phyloP scores from a whole-genome alignment of 2,329 filamentous ascomycete genomes.

The Penicillium sp. region DNA sequence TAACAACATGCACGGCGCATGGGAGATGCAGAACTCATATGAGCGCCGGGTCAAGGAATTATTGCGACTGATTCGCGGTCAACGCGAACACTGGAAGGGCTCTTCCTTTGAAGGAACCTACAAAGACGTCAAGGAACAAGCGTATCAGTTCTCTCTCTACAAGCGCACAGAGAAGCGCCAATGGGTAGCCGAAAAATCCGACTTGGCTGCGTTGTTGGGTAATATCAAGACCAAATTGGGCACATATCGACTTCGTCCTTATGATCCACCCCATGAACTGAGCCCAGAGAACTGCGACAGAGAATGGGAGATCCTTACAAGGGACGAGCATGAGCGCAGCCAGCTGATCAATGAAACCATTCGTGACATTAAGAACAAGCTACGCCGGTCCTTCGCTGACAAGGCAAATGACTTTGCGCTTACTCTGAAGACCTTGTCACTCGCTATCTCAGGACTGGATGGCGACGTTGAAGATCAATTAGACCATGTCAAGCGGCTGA shows the following conservation, averaged over 20 bases:
- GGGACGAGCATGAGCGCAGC: slow-evolving; percentile 82
- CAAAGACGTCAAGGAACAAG: slow-evolving; percentile 84
- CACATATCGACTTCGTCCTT: slow-evolving; percentile 87
- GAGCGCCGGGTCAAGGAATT: slow-evolving; percentile 87
- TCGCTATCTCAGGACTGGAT: slow-evolving; percentile 94
- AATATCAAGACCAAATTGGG: slow-evolving; percentile 99
- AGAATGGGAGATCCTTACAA: slow-evolving; percentile 78
- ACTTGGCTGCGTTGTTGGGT: slow-evolving; percentile 85
- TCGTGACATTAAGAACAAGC: slow-evolving; percentile 94
- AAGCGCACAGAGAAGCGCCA: slow-evolving; percentile 87
- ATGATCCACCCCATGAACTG: slow-evolving; percentile 83
- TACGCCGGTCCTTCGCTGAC: slow-evolving; percentile 91
- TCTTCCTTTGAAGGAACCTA: slow-evolving; percentile 91
- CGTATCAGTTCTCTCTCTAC: slow-evolving; percentile 78
- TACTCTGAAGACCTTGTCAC: slow-evolving; percentile 89
- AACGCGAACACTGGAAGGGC: slow-evolving; percentile 74
- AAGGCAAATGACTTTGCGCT: slow-evolving; percentile 98
- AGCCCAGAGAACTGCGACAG: slow-evolving; percentile 78
- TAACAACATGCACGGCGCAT: slow-evolving; percentile 97
- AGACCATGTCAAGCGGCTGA: slow-evolving; percentile 80
- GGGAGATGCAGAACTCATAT: slow-evolving; percentile 98
- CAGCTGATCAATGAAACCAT: slow-evolving; percentile 98
- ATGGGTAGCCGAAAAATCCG: slow-evolving; percentile 98
- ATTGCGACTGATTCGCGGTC: slow-evolving; percentile 71
- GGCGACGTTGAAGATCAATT: slow-evolving; percentile 96